Percentiles rank a stretch among this genome's conserved stretches.
These are phyloP conservation scores for Xerocomus spinulosus DNA, from an alignment of 768 basidiomycete genomes.

Conservation along the genomic window DNA sequence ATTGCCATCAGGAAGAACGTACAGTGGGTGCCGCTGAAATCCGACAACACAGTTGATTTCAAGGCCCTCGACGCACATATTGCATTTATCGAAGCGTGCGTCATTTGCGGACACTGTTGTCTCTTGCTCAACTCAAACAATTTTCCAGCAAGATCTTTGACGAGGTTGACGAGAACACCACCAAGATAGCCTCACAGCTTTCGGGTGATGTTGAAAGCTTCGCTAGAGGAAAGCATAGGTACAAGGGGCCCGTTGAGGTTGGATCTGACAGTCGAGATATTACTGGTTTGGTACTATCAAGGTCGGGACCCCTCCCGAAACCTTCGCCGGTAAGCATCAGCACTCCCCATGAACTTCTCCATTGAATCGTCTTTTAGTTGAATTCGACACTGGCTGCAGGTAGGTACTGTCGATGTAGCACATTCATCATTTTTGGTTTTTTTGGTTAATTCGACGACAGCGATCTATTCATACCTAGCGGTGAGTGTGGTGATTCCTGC, in stretches of 20 bases:
- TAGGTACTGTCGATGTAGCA: background rate
- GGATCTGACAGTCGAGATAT: background rate
- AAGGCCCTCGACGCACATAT: conserved; percentile 7
- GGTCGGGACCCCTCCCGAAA: conserved; percentile 3
- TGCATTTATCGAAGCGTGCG: conserved; percentile 3
- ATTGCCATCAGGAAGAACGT: no score
- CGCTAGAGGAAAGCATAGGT: no score
- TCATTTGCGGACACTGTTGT: background rate
- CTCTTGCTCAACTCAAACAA: background rate
- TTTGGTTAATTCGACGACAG: no score
- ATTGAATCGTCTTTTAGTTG: conserved; percentile 5
- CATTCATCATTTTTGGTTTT: background rate
- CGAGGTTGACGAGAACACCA: no score
- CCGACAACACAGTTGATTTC: background rate
- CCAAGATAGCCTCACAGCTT: no score
- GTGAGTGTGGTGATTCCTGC: conserved; percentile 21
- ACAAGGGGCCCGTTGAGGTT: no score
- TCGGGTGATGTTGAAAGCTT: no score
- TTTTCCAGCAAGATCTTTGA: conserved; percentile 1
- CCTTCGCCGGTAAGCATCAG: conserved; percentile 3
- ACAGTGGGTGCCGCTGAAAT: background rate
- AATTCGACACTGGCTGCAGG: conserved; percentile 25
- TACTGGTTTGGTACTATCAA: conserved; percentile 14
- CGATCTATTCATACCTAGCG: no score
- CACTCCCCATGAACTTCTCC: background rate